Evolutionary conservation across 129 eudicot genomes (phyloP), one percentile per base, ranked within the genome.

Genomic region (Artemisia annua): DNA sequence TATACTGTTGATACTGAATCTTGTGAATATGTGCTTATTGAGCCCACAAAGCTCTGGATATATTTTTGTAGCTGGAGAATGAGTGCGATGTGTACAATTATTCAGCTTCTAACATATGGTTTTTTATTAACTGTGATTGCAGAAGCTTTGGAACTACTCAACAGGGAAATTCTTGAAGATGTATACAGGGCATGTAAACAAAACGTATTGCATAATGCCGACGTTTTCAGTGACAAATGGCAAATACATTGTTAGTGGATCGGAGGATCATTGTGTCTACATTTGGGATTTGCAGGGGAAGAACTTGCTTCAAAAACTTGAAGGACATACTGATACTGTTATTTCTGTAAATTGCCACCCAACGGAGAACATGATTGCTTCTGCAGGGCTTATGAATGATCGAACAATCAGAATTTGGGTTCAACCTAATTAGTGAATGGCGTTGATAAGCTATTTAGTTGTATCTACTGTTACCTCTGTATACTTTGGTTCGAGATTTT

Each of bases 311-410:
- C 97, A 90, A 78, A 94, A 84, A 80, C 87, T 20, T 20, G 26
- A 24, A 24, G 26, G 26, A 2, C 26, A 24, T 24, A 24, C 26
- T 1, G 98, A 94, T 80, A 86, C 96, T 11, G 97, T 90, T 48
- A 67, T 94, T 20, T 86, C 96, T 7, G 98, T 94, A n/a, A 57
- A 83, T 66, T 94, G 98, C 75, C 92, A 90, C 66, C 97, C 98
- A 3, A 74, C 72, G 7, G 87, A 53, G 76, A 90, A 88, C 67
- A 95, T 87, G 92, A 95, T 95, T 66, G 91, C 91, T 58, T 90
- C 95, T 66, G 96, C 96, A 4, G 99, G 89, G 7, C 89, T 86
- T 49, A 77, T 83, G 7, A 71, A 61, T 63, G 99, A 95, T 20
- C 82, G 86, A 78, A 86, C 97, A 22, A 61, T 95, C 43, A 86